These are phyloP conservation scores for Cladophialophora chaetospira DNA, from an alignment of 2,329 filamentous ascomycete genomes.

Conservation along the genomic window DNA sequence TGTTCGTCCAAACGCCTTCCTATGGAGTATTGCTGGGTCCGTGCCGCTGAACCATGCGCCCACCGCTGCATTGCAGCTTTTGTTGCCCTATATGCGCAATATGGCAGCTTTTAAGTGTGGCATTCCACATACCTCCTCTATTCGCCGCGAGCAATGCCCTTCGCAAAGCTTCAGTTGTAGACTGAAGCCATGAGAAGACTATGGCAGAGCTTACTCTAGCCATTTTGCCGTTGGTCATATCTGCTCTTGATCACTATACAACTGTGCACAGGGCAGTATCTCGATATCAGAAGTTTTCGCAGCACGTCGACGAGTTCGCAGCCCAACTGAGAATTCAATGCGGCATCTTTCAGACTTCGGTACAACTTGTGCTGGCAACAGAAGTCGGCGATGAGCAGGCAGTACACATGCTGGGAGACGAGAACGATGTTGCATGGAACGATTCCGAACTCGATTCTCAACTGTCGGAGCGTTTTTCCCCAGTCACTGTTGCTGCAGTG, in stretches of 20 bases:
- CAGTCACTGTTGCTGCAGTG: background rate
- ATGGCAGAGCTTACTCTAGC: background rate
- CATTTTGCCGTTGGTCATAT: background rate
- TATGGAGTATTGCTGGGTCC: no score
- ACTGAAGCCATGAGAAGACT: background rate
- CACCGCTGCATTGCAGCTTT: no score
- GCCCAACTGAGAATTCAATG: background rate
- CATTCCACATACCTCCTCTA: no score
- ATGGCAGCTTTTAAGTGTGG: no score
- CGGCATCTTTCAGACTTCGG: background rate
- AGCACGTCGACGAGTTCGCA: background rate
- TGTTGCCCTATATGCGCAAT: no score
- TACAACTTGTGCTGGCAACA: background rate
- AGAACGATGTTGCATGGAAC: background rate
- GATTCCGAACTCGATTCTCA: background rate
- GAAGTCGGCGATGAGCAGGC: background rate
- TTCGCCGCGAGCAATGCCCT: no score
- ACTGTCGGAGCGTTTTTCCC: background rate
- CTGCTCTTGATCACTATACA: background rate
- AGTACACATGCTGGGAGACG: background rate
- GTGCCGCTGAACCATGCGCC: no score
- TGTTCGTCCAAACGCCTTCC: no score
- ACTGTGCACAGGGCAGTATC: background rate
- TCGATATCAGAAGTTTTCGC: background rate
- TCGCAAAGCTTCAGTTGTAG: background rate